phyloP scores from a whole-genome alignment of 768 basidiomycete genomes.

The Pulveroboletus sp. region DNA sequence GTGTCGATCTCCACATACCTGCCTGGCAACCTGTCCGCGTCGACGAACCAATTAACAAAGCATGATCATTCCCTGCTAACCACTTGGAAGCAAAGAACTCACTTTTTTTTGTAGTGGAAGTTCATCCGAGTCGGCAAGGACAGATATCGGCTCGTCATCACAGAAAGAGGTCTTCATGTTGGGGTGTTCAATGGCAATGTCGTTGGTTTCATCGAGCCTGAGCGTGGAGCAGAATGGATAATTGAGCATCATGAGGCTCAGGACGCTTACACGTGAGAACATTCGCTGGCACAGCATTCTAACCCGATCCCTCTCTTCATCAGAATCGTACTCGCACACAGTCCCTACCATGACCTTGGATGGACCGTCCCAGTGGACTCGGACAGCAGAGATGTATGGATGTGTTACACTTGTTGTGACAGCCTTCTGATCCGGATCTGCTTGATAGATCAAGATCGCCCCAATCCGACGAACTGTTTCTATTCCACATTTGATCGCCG shows the following conservation, averaged over 20 bases:
- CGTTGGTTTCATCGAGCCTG: not conserved
- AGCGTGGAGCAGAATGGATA: not conserved
- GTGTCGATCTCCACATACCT: not conserved
- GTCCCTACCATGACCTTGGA: not conserved
- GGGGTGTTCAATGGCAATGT: not conserved
- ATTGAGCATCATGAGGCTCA: not conserved
- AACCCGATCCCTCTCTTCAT: too few relatives aligned
- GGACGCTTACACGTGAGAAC: not conserved
- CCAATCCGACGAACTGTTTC: not conserved
- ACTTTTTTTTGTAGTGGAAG: not conserved
- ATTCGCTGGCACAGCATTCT: not conserved
- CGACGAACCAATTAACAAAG: accelerated
- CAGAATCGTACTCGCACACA: not conserved
- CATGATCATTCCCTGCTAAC: not conserved
- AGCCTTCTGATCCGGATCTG: not conserved
- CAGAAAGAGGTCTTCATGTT: not conserved
- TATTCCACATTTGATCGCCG: too few relatives aligned
- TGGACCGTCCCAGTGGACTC: not conserved
- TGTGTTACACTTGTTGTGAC: not conserved
- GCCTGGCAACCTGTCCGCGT: not conserved
- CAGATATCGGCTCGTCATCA: not conserved
- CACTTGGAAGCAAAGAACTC: not conserved
- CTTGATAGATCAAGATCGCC: not conserved
- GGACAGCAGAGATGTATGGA: not conserved
- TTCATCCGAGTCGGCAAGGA: not conserved